Evolutionary conservation across 148 eudicot genomes (phyloP), one percentile per base, ranked within the genome.

Genomic region (Chenopodium formosanum): DNA sequence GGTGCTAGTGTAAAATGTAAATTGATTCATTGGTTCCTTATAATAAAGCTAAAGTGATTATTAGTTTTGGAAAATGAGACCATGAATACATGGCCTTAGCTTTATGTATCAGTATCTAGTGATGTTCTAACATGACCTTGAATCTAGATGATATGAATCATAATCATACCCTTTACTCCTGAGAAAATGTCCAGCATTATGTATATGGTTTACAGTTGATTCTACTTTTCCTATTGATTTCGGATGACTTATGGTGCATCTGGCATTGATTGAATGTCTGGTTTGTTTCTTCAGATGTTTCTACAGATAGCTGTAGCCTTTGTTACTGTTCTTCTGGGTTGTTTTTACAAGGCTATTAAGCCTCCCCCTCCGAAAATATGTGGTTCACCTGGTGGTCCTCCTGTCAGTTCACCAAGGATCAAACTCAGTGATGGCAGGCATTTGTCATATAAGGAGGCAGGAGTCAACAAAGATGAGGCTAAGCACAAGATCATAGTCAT

Each of bases 331-430:
- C 67, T 89, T 58, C 29, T 85, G 37, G 86, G 87, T 34, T 91
- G 81, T 80, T 84, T 80, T 47, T 91, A 90, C 87, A 70, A 81
- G 70, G 84, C 89, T 31, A 60, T 86, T 69, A 85, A 84, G 75
- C 92, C 94, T 63, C 86, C 89, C 77, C 87, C 91, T 78, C 88
- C 94, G 11, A 91, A 83, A 83, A 52, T 86, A 64, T 91, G 91
- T 83, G 96, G 90, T 65, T 86, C 90, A 6, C 92, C 88, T 20
- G 91, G 91, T 75, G 94, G 94, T 73, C 91, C 94, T 74, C 94
- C 89, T 34, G 85, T 91, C 73, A 88, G 90, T 77, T 92, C 97
- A 46, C 89, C 90, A 2, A 79, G 94, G 86, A 83, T 93, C 82
- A 87, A 87, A 82, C 97, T 91, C 62, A 70, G 74, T 27, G 97